Evolutionary conservation across 2,329 filamentous ascomycete species (phyloP).

Genomic region (Metarhizium rileyi): DNA sequence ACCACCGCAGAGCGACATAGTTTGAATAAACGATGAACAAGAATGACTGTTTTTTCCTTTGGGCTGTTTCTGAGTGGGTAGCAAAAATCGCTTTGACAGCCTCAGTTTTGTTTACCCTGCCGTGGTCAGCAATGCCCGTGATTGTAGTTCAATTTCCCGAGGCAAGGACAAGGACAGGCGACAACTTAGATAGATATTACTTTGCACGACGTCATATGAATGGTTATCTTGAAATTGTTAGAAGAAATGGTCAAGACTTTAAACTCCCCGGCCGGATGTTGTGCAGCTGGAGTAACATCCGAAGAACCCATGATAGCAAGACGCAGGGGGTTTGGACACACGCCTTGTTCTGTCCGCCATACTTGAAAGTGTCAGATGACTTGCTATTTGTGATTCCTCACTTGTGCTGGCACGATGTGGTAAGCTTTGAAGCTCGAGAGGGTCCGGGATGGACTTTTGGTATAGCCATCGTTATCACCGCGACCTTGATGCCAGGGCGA

Average conservation of each 20-base stretch:
- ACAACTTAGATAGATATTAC: background rate
- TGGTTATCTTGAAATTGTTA: background rate
- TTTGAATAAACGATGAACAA: background rate
- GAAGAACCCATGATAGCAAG: background rate
- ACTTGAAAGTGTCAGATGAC: no score
- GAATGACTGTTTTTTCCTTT: background rate
- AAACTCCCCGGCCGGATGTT: background rate
- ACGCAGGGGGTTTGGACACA: background rate
- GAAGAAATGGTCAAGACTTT: background rate
- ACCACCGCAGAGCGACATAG: constrained; percentile 1
- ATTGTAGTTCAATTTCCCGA: background rate
- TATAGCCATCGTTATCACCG: no score
- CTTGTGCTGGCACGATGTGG: no score
- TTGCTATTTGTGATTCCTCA: no score
- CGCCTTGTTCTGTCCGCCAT: background rate
- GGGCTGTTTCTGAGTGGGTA: background rate
- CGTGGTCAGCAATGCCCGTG: background rate
- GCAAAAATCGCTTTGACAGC: background rate
- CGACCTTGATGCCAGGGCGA: no score
- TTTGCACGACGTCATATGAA: background rate
- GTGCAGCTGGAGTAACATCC: background rate
- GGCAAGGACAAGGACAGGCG: background rate
- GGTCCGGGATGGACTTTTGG: no score
- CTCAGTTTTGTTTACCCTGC: background rate
- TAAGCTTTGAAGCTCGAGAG: no score